phyloP scores from a whole-genome alignment of 345 rosid genomes.

The Euclidium syriacum region DNA sequence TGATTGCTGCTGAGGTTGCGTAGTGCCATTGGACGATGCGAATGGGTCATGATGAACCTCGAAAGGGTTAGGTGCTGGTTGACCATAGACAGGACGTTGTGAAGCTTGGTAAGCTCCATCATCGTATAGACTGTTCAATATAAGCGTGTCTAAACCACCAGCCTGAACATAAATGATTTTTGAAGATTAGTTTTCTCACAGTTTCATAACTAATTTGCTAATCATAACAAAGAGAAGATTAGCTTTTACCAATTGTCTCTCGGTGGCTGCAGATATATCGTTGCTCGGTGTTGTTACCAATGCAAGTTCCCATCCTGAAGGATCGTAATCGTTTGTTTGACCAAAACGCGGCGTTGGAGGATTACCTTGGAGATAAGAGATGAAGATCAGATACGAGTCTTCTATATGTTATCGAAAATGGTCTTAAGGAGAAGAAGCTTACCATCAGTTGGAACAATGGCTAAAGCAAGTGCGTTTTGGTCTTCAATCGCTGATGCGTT shows the following conservation, averaged over 20 bases:
- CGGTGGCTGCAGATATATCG: conserved; percentile 68
- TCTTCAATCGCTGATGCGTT: conserved; percentile 78
- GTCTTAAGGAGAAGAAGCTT: conserved; percentile 28
- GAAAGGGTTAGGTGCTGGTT: conserved; percentile 86
- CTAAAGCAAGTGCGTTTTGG: conserved; percentile 87
- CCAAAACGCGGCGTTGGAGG: conserved; percentile 47
- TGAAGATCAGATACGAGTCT: not conserved
- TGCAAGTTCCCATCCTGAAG: conserved; percentile 96
- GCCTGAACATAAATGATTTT: conserved; percentile 42
- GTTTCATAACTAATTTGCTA: not conserved
- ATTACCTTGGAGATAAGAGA: conserved; percentile 2
- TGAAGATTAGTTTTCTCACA: not conserved
- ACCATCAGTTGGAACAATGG: conserved; percentile 68
- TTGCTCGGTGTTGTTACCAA: conserved; percentile 71
- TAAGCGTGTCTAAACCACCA: conserved; percentile 92
- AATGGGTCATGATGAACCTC: conserved; percentile 82
- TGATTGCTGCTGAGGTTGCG: conserved; percentile 42
- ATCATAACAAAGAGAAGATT: not conserved
- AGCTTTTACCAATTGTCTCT: conserved; percentile 87
- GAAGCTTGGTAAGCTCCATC: conserved; percentile 81
- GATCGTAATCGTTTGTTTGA: conserved; percentile 65
- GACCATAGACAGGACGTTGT: conserved; percentile 75
- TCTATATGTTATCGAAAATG: not conserved
- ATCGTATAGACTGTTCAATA: conserved; percentile 76
- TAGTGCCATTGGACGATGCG: conserved; percentile 40